Conservation (phyloP, 139 green algal species). For the Volvox africanus region DNA sequence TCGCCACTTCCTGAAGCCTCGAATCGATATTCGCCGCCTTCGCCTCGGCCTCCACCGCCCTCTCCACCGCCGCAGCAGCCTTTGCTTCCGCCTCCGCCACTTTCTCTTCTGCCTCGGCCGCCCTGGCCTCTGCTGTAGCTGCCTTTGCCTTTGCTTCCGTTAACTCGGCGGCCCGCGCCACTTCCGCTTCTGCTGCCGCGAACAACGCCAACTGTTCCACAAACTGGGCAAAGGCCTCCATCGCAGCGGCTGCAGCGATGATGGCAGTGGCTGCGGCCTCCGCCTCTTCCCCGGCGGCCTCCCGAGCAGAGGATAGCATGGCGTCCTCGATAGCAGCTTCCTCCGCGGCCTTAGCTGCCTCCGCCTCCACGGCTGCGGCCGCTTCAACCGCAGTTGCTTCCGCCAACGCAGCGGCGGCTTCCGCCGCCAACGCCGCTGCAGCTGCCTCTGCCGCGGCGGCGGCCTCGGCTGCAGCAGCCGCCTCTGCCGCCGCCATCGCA, state of each 20-base stretch:
- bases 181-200: background rate
- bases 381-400: background rate
- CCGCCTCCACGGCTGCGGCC: background rate
- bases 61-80: background rate
- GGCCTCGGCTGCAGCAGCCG: background rate
- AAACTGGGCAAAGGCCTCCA: background rate
- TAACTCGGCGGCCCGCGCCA: background rate
- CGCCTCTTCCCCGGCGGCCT: background rate
- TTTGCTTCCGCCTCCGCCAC: background rate
- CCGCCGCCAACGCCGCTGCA: background rate
- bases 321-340: background rate
- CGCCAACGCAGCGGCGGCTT: background rate
- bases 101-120: background rate
- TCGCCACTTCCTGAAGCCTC: background rate
- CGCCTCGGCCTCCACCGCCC: background rate
- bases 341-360: background rate
- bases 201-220: background rate
- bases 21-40: background rate
- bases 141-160: constrained; percentile 7
- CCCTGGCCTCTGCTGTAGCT: background rate
- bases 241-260: background rate
- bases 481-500: background rate
- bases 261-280: background rate
- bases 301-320: background rate
- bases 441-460: background rate